Percentiles rank a stretch among this genome's conserved stretches.
These are phyloP conservation scores for Trypanosoma cruzi DNA, from an alignment of 208 protist genomes.

Conservation along the genomic window DNA sequence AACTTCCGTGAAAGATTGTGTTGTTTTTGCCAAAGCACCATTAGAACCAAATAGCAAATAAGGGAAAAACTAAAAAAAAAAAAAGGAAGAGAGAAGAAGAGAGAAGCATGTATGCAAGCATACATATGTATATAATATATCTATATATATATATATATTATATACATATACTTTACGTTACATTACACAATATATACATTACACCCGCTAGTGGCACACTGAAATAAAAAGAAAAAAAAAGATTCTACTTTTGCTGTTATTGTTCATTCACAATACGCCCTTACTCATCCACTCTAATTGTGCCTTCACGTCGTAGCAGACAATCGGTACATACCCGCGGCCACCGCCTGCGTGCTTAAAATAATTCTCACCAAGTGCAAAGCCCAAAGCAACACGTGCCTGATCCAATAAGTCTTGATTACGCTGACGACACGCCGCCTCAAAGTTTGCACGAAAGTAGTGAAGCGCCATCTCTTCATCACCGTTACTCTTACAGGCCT, in stretches of 20 bases:
- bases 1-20: background rate
- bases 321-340: constrained; percentile 78
- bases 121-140: background rate
- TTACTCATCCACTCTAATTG: constrained; percentile 90
- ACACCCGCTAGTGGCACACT: background rate
- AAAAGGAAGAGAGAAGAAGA: background rate
- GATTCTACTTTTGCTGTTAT: background rate
- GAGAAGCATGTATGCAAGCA: background rate
- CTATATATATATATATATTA: background rate
- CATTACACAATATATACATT: background rate
- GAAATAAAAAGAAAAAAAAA: constrained; percentile 10
- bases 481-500: constrained; percentile 57
- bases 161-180: background rate
- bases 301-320: constrained; percentile 75
- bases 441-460: constrained; percentile 80
- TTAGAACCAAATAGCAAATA: too few species aligned
- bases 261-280: constrained; percentile 49
- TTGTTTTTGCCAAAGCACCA: background rate
- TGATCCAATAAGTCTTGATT: constrained; percentile 74
- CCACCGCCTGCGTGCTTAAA: constrained; percentile 67
- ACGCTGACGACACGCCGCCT: constrained; percentile 53
- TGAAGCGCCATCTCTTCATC: constrained; percentile 62
- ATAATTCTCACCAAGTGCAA: constrained; percentile 78
- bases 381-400: constrained; percentile 82
- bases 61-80: background rate